Base-by-base conservation (phyloP, 1,284 basidiomycete species). In the Paramarasmius palmivorus region DNA sequence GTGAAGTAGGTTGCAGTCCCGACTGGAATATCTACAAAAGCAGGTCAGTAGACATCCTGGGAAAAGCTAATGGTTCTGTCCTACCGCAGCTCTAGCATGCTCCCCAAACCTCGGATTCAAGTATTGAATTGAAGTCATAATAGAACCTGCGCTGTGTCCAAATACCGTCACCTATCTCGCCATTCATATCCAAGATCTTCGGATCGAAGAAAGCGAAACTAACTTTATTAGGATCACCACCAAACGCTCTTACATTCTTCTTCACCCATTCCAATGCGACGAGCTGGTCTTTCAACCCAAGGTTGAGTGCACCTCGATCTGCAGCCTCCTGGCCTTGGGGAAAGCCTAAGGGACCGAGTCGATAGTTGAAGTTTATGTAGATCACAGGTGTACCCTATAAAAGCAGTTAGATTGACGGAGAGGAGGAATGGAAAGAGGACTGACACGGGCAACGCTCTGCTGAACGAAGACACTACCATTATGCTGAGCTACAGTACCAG, bases 161-260 rank as follows among this genome's bases (percentile, higher is more conserved):
- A 81, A 78, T 4, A 79, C 63, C 0, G 80, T 83, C 20, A 83
- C 76, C 73, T 78, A n/a, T n/a, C n/a, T n/a, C n/a, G n/a, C n/a
- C n/a, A n/a, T n/a, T n/a, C n/a, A n/a, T n/a, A n/a, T n/a, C n/a
- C n/a, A n/a, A n/a, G n/a, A n/a, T n/a, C n/a, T n/a, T n/a, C n/a
- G n/a, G n/a, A n/a, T n/a, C n/a, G 36, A 12, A 10, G 35, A 2
- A 20, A 14, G 14, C 35, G 36, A 19, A 25, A 26, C 26, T 49
- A 1, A 54, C 53, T 34, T 54, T 54, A 12, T 34, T n/a, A 40
- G 63, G 64, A 59, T 77, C 74, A 6, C 76, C 76, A 1, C 73
- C 74, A 54, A 76, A 74, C 1, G 60, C 58, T 2, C 55, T 60
- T 36, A 75, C 73, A 52, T 76, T 69, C 0, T 61, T 57, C 50